Evolutionary conservation across 352 stramenopile genomes (phyloP).

Genomic region (Peronospora belbahrii): DNA sequence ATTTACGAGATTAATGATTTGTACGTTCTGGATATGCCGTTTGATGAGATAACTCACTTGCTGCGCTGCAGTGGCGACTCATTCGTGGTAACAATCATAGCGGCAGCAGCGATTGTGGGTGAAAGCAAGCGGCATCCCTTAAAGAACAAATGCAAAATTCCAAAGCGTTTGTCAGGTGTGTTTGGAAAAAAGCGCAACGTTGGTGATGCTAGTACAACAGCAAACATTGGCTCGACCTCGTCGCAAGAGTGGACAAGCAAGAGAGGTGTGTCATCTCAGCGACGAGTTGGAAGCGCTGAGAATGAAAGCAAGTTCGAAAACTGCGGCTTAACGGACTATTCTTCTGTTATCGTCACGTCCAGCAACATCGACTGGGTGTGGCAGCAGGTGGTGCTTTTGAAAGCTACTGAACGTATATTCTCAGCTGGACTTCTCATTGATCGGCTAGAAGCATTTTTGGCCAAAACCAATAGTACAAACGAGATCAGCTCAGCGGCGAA

Average conservation of each 20-base stretch:
- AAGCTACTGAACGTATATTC: conserved; percentile 64
- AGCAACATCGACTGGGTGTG: conserved; percentile 65
- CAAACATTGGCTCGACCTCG: conserved; percentile 17
- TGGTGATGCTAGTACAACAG: conserved; percentile 17
- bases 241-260: conserved; percentile 15
- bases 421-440: conserved; percentile 57
- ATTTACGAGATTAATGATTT: conserved; percentile 61
- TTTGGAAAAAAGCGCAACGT: conserved; percentile 29
- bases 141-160: conserved; percentile 25
- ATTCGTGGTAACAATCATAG: conserved; percentile 55
- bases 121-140: conserved; percentile 9
- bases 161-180: conserved; percentile 38
- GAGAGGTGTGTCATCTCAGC: conserved; percentile 6
- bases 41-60: conserved; percentile 55
- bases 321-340: conserved; percentile 49
- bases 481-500: conserved; percentile 22
- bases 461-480: conserved; percentile 12
- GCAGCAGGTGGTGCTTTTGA: conserved; percentile 62
- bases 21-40: conserved; percentile 42
- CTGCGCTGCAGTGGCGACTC: conserved; percentile 38
- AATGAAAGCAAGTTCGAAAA: neutral
- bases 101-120: conserved; percentile 32
- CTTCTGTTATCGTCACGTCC: conserved; percentile 30
- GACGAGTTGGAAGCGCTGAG: conserved; percentile 4
- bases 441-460: conserved; percentile 54